These are phyloP conservation scores for Pseudogymnoascus sp. DNA, from an alignment of 2,329 filamentous ascomycete genomes.

Conservation along the genomic window DNA sequence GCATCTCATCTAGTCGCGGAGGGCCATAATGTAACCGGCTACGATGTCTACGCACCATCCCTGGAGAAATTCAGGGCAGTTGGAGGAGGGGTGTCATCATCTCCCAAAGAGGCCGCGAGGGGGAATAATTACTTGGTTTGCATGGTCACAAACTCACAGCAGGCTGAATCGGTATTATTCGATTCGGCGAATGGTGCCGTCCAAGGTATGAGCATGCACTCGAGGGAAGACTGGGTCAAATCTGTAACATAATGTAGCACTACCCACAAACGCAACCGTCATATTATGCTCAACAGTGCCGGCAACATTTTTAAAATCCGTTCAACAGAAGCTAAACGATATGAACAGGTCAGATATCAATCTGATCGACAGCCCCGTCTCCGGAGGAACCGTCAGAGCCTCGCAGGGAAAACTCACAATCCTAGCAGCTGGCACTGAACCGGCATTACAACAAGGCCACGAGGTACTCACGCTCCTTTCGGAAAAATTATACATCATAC, in stretches of 20 bases:
- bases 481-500: slow-evolving; percentile 53
- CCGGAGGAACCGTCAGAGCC: slow-evolving; percentile 59
- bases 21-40: slow-evolving; percentile 61
- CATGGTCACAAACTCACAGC: slow-evolving; percentile 68
- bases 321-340: slow-evolving; percentile 48
- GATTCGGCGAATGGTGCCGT: slow-evolving; percentile 45
- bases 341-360: slow-evolving; percentile 53
- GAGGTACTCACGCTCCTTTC: slow-evolving; percentile 57
- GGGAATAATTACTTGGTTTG: slow-evolving; percentile 55
- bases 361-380: slow-evolving; percentile 66
- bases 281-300: slow-evolving; percentile 66
- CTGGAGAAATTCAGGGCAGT: slow-evolving; percentile 56
- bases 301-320: slow-evolving; percentile 53
- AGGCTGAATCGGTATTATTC: slow-evolving; percentile 59
- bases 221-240: slow-evolving; percentile 16
- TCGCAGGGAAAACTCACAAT: slow-evolving; percentile 67
- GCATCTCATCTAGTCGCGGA: slow-evolving; percentile 62
- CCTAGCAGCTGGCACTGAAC: slow-evolving; percentile 57
- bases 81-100: slow-evolving; percentile 51
- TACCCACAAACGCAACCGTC: slow-evolving; percentile 49
- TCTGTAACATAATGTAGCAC: slow-evolving; percentile 1
- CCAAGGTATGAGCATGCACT: slow-evolving; percentile 18
- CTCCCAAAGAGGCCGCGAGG: slow-evolving; percentile 53
- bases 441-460: slow-evolving; percentile 48
- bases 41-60: slow-evolving; percentile 60